Conservation (phyloP, 306 rosid species). For the Rosa lucieae region DNA sequence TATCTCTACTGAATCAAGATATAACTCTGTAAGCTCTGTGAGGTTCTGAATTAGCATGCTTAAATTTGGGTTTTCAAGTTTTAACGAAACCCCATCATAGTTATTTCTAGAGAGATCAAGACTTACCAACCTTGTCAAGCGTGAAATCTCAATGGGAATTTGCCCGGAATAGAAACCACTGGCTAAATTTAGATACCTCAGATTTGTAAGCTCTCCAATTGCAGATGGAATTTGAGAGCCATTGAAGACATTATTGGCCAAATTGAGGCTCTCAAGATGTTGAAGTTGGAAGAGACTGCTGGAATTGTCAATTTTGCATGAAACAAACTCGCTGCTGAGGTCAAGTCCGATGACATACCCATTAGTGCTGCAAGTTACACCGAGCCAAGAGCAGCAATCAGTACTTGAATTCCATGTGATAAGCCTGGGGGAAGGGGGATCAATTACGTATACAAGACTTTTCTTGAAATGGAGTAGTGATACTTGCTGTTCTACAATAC, state of each 20-base stretch:
- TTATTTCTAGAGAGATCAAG: constrained; percentile 2
- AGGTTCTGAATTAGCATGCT: no score
- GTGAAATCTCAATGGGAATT: neutral
- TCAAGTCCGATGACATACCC: neutral
- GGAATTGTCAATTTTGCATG: neutral
- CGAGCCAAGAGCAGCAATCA: neutral
- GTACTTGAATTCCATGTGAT: neutral
- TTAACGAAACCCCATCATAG: neutral
- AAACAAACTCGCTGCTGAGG: neutral
- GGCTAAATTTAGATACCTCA: constrained; percentile 1
- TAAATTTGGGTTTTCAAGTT: no score
- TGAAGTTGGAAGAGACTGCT: neutral
- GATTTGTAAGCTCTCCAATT: constrained; percentile 14
- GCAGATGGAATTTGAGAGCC: constrained; percentile 21
- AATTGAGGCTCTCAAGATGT: neutral
- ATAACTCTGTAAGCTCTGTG: no score
- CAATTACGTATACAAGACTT: neutral
- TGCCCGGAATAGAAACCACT: neutral
- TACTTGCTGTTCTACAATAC: neutral
- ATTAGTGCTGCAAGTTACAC: neutral
- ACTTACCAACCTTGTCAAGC: neutral
- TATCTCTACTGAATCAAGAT: no score
- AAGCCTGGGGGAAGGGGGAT: neutral
- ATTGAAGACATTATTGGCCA: neutral
- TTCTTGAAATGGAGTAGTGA: neutral